A percentile compares a stretch with the other conserved stretches of the same genome.
These are phyloP conservation scores for Psilocybe cubensis DNA, from an alignment of 768 basidiomycete genomes.

Conservation along the genomic window DNA sequence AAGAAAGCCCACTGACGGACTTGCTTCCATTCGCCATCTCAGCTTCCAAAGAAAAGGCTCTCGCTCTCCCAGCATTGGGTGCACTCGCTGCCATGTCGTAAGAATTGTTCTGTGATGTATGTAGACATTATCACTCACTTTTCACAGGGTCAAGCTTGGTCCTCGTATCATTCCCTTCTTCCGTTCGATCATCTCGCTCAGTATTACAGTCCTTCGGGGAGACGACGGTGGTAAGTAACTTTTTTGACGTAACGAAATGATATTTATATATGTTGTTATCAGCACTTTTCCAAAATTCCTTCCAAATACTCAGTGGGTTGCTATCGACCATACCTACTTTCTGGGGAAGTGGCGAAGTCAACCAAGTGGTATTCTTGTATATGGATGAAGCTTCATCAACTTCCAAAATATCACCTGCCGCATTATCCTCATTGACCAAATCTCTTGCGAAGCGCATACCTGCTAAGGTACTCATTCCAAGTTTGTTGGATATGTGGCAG, in stretches of 20 bases:
- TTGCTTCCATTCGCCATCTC: conserved; percentile 62
- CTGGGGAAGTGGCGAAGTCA: conserved; percentile 67
- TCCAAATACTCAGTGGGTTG: conserved; percentile 65
- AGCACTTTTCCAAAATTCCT: conserved; percentile 37
- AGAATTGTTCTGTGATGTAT: conserved; percentile 23
- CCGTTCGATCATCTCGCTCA: conserved; percentile 66
- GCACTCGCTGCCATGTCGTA: conserved; percentile 68
- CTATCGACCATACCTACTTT: conserved; percentile 82
- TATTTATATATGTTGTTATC: conserved; percentile 2
- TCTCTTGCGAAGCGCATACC: conserved; percentile 72
- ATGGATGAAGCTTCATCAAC: conserved; percentile 44
- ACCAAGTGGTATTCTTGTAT: conserved; percentile 57
- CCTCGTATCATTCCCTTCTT: conserved; percentile 90
- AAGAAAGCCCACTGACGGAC: conserved; percentile 66
- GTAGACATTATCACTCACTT: not conserved
- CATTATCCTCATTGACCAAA: conserved; percentile 56
- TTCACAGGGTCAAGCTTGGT: conserved; percentile 69
- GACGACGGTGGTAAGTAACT: conserved; percentile 36
- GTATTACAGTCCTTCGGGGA: conserved; percentile 51
- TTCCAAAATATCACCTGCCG: conserved; percentile 31
- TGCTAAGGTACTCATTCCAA: conserved; percentile 66
- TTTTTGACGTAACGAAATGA: not conserved
- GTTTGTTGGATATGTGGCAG: conserved; percentile 64
- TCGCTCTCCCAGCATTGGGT: conserved; percentile 47
- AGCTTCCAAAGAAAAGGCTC: conserved; percentile 42